Base-by-base conservation (phyloP, 768 basidiomycete species). In the Boletus bicolor region DNA sequence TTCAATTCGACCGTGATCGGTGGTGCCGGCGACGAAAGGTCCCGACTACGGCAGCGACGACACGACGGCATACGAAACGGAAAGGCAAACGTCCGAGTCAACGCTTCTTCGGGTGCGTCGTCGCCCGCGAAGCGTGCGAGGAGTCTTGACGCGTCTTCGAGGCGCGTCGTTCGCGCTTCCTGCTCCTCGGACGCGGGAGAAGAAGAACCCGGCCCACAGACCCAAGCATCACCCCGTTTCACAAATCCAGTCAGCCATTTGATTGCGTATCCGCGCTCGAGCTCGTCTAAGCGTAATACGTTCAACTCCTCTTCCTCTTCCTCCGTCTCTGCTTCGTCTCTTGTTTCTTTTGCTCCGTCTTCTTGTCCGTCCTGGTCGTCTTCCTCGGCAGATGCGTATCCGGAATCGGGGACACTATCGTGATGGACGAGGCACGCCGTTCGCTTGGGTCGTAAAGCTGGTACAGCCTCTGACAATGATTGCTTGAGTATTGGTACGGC, bases 211-310 rank as follows among this genome's bases (percentile, higher is more conserved):
- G 57, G 44, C 10, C 50, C 50, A 11, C 44, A 45, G 11, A 70
- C 56, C 84, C 86, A 90, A 4, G 60, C 51, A 54, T 82, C 83
- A 3, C 82, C 82, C 17, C 83, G 80, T 44, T 80, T 75, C 46
- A 89, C 77, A 58, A 93, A 79, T 17, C 82, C 83, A 10, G 85
- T 90, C 11, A 90, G 65, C 91, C 91, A 93, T 64, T 76, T 81
- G 53, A 91, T 78, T n/a, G 84, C 77, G 54, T 78, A 87, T 12
- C 77, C 75, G 46, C 84, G 82, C 70, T 93, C 88, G 60, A 88
- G 77, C 21, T 77, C 68, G 67, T 93, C 88, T 1, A 78, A 74
- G 43, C 84, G 80, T 48, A 89, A 72, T 47, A 78, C 55, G 44
- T 82, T 78, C 15, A 78, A 53, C 49, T 66, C 69, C 10, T 72